A percentile compares a stretch with the other conserved stretches of the same genome.
These are phyloP conservation scores for Pythium brachiatum DNA, from an alignment of 352 stramenopile species.

Conservation along the genomic window DNA sequence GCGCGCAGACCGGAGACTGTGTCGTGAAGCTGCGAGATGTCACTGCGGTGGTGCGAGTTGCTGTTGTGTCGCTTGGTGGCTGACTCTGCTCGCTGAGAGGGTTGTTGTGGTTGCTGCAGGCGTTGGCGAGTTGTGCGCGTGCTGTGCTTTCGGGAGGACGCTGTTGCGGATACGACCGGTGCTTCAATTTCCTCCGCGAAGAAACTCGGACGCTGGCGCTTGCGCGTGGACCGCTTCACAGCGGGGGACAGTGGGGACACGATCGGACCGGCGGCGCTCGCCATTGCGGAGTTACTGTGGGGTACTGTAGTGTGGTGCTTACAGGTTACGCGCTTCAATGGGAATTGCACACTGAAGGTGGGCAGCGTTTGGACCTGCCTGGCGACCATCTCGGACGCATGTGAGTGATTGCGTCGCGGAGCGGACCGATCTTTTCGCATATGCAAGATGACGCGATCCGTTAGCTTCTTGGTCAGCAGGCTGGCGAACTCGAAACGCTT, in stretches of 20 bases:
- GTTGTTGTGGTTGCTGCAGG: slow-evolving; percentile 5
- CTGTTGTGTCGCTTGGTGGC: background rate
- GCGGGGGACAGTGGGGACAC: slow-evolving; percentile 17
- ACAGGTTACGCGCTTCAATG: background rate
- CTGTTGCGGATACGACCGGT: background rate
- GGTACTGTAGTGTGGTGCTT: background rate
- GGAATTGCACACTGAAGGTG: slow-evolving; percentile 13
- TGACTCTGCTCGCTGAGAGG: background rate
- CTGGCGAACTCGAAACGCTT: background rate
- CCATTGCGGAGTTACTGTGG: slow-evolving; percentile 2
- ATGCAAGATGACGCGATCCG: background rate
- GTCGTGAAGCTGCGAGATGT: slow-evolving; percentile 21
- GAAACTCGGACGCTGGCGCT: slow-evolving; percentile 23
- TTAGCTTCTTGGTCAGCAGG: background rate
- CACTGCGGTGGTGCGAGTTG: background rate
- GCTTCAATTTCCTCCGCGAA: slow-evolving; percentile 21
- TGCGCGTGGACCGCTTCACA: slow-evolving; percentile 25
- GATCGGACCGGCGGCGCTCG: slow-evolving; percentile 7
- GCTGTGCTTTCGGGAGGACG: slow-evolving; percentile 7
- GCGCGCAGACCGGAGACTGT: slow-evolving; percentile 15
- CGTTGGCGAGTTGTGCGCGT: background rate
- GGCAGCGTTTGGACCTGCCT: background rate
- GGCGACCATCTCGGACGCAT: background rate
- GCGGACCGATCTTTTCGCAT: background rate
- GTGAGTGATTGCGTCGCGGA: background rate